These are phyloP conservation scores for Davidsoniella eucalypti DNA, from an alignment of 2,329 filamentous ascomycete genomes.

Conservation along the genomic window DNA sequence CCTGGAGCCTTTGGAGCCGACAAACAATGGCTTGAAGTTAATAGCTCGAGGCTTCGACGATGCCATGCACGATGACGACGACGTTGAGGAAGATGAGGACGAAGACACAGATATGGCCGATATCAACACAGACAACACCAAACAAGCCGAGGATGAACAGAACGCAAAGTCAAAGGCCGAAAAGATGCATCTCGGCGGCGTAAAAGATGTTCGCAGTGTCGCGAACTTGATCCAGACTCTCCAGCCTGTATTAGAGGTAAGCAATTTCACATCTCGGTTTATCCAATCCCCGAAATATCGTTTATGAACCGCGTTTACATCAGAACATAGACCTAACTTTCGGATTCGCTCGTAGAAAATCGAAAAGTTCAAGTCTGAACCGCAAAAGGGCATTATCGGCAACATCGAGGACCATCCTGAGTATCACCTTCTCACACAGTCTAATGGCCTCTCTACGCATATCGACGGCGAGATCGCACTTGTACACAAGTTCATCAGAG, in stretches of 20 bases:
- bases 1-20: not conserved
- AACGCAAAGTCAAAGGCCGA: conserved; percentile 61
- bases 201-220: conserved; percentile 66
- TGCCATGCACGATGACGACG: conserved; percentile 42
- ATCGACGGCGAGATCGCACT: conserved; percentile 87
- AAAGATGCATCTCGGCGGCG: conserved; percentile 58
- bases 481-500: conserved; percentile 90
- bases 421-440: conserved; percentile 74
- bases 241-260: conserved; percentile 67
- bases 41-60: conserved; percentile 24
- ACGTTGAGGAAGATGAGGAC: conserved; percentile 38
- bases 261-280: conserved; percentile 20
- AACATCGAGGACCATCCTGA: conserved; percentile 86
- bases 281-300: not conserved
- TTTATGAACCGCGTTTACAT: conserved; percentile 43
- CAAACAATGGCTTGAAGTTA: conserved; percentile 14
- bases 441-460: conserved; percentile 75
- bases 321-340: conserved; percentile 49
- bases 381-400: conserved; percentile 51
- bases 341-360: conserved; percentile 51
- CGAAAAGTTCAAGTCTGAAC: conserved; percentile 53
- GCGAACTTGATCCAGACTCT: conserved; percentile 67
- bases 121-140: conserved; percentile 24
- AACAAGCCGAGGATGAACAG: conserved; percentile 45
- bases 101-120: conserved; percentile 44